phyloP scores from a whole-genome alignment of 345 rosid genomes.

The Citropsis articulata region DNA sequence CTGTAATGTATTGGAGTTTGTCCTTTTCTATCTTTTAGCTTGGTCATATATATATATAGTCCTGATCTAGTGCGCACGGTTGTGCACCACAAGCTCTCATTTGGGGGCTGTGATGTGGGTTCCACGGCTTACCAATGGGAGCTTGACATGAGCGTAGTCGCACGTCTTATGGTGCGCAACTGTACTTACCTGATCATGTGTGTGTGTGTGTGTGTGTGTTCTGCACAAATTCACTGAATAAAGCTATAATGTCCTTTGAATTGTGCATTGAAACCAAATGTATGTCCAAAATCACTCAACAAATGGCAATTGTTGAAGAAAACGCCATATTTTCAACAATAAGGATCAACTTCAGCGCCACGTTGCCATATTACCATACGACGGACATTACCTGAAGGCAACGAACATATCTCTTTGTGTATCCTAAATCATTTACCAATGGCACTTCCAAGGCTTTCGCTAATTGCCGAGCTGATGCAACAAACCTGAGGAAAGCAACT shows the following conservation, averaged over 20 bases:
- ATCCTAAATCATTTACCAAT: slow-evolving; percentile 96
- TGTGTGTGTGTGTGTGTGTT: no score
- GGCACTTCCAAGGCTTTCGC: slow-evolving; percentile 98
- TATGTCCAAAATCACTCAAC: not conserved
- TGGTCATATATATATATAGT: no score
- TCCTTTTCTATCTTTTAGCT: no score
- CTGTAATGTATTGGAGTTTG: no score
- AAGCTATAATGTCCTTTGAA: not conserved
- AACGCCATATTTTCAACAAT: not conserved
- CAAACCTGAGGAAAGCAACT: slow-evolving; percentile 60
- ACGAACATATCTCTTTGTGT: slow-evolving; percentile 96
- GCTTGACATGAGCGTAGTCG: no score
- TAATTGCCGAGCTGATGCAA: slow-evolving; percentile 93
- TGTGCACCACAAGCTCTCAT: no score
- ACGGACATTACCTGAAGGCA: slow-evolving; percentile 80
- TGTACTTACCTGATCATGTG: no score
- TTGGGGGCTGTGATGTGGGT: no score
- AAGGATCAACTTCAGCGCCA: not conserved
- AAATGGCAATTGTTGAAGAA: not conserved
- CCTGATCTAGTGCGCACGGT: no score
- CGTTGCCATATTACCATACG: not conserved
- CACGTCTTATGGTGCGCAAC: no score
- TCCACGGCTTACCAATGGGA: no score
- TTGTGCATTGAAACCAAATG: not conserved
- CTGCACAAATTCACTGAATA: not conserved